phyloP scores from a whole-genome alignment of 2,329 filamentous ascomycete species.

The Ophiostoma tasmaniense region DNA sequence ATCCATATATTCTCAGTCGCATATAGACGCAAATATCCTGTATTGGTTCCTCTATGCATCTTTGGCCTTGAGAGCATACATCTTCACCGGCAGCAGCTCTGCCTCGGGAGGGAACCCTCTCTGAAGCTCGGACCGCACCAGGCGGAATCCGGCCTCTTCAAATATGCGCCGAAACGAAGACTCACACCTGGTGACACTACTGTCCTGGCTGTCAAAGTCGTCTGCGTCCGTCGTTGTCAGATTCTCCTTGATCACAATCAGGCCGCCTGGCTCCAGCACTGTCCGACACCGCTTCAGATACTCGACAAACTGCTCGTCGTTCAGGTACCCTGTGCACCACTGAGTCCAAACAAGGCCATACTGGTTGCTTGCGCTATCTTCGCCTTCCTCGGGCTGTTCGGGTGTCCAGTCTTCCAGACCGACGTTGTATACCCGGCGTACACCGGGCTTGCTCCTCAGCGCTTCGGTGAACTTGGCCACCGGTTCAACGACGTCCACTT shows the following conservation, averaged over 20 bases:
- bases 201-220: conserved; percentile 67
- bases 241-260: conserved; percentile 78
- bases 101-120: conserved; percentile 53
- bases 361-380: conserved; percentile 21
- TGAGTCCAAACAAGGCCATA: conserved; percentile 87
- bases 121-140: conserved; percentile 66
- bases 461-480: conserved; percentile 68
- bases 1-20: too few species aligned
- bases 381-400: conserved; percentile 17
- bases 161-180: conserved; percentile 64
- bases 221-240: conserved; percentile 50
- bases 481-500: conserved; percentile 79
- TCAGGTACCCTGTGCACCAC: conserved; percentile 82
- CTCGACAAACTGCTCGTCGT: conserved; percentile 59
- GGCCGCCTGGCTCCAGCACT: conserved; percentile 33
- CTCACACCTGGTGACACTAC: conserved; percentile 68
- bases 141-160: conserved; percentile 53
- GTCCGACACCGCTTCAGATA: conserved; percentile 56
- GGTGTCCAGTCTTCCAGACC: conserved; percentile 65
- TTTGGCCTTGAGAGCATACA: conserved; percentile 62
- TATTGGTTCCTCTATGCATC: neutral
- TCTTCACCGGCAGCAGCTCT: conserved; percentile 62
- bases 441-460: conserved; percentile 49
- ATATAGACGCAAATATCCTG: neutral
- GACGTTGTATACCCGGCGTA: conserved; percentile 57